phyloP scores from a whole-genome alignment of 2,329 filamentous ascomycete genomes.

The Stachybotrys echinatus region DNA sequence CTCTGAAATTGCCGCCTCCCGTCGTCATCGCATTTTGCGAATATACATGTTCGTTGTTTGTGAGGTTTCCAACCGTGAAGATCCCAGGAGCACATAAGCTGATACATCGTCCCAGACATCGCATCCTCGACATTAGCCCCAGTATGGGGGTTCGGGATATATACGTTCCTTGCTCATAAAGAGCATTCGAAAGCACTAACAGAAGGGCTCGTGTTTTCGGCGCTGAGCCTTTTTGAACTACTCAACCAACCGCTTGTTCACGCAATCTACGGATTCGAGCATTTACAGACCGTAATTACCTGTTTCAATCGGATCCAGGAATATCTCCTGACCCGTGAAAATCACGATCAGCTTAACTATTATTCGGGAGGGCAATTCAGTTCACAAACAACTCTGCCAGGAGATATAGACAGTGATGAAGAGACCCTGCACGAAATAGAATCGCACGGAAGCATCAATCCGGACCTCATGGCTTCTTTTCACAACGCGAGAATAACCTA shows the following conservation, averaged over 20 bases:
- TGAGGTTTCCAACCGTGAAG: constrained; percentile 2
- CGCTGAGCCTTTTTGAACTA: constrained; percentile 12
- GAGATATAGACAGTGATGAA: neutral
- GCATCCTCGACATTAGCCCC: constrained; percentile 11
- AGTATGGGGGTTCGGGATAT: constrained; percentile 12
- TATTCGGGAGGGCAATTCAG: constrained; percentile 3
- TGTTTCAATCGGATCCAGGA: constrained; percentile 14
- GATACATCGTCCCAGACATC: constrained; percentile 1
- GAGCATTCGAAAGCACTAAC: constrained; percentile 9
- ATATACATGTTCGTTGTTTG: constrained; percentile 9
- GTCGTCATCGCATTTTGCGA: constrained; percentile 15
- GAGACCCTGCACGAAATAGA: neutral
- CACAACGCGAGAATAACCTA: too few relatives aligned
- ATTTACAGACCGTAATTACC: constrained; percentile 12
- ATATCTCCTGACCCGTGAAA: constrained; percentile 11
- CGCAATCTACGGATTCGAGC: constrained; percentile 11
- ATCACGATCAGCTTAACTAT: too few relatives aligned
- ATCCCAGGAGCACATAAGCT: too few relatives aligned
- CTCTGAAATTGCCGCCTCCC: constrained; percentile 26
- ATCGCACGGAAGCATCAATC: too few relatives aligned
- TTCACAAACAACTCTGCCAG: neutral
- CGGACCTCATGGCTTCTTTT: too few relatives aligned
- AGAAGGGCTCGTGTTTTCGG: constrained; percentile 12
- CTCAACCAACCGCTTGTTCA: constrained; percentile 12
- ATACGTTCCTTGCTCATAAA: constrained; percentile 8